Evolutionary conservation across 73 alveolate genomes (phyloP).

Genomic region (Paramecium biaurelia): DNA sequence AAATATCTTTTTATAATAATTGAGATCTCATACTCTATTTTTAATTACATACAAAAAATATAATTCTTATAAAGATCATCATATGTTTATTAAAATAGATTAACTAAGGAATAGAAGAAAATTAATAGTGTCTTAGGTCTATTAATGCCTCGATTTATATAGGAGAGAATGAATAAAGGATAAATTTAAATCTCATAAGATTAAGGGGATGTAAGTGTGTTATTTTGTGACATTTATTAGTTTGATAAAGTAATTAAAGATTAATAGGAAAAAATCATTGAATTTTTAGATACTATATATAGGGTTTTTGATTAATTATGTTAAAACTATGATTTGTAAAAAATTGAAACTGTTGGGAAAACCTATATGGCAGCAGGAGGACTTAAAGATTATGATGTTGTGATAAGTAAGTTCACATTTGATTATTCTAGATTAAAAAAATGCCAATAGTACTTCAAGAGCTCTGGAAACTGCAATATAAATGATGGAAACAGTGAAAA

Average conservation of each 20-base stretch:
- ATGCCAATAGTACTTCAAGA: slow-evolving; percentile 64
- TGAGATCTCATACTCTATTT: background rate
- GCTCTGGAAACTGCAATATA: slow-evolving; percentile 38
- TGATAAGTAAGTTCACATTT: background rate
- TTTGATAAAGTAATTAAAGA: slow-evolving; percentile 76
- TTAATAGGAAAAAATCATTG: slow-evolving; percentile 29
- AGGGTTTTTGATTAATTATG: slow-evolving; percentile 76
- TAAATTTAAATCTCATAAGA: slow-evolving; percentile 67
- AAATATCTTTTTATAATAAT: background rate
- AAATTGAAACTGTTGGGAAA: slow-evolving; percentile 88
- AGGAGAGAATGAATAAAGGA: slow-evolving; percentile 33
- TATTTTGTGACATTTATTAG: slow-evolving; percentile 81
- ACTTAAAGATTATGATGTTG: slow-evolving; percentile 61
- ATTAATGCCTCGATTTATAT: slow-evolving; percentile 15
- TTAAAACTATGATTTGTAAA: slow-evolving; percentile 75
- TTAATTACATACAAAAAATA: background rate
- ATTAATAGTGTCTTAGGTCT: background rate
- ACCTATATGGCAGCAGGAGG: slow-evolving; percentile 88
- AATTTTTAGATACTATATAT: slow-evolving; percentile 70
- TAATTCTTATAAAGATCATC: slow-evolving; percentile 17
- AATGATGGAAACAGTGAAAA: slow-evolving; percentile 56
- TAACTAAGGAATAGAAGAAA: slow-evolving; percentile 15
- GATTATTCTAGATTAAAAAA: background rate
- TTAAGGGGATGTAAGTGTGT: slow-evolving; percentile 77
- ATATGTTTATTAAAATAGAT: slow-evolving; percentile 4